Base-by-base conservation (phyloP, 2,329 filamentous ascomycete genomes). In the Aspergillus glaucus region DNA sequence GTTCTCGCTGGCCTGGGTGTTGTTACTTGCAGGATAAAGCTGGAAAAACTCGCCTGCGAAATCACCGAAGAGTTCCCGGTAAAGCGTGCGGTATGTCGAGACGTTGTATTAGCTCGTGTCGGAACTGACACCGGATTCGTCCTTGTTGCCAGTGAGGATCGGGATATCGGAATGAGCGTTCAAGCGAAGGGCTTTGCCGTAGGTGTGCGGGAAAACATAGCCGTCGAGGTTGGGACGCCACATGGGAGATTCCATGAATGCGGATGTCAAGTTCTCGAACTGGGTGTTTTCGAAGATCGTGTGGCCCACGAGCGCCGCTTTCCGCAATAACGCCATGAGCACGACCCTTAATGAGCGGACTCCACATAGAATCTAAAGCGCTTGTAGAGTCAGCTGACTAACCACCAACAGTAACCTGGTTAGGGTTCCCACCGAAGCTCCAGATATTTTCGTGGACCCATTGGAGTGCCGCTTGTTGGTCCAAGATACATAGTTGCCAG, bases 381-480 rank as follows among this genome's bases (percentile, higher is more conserved):
- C 56, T 57, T 34, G 53, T 50, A 12, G 54, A 78, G 30, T 62
- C 63, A 10, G 62, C 62, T 9, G 57, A 62, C 48, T 65, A 59
- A 4, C 62, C 63, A 34, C 61, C 61, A 26, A 64, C 61, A 12
- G 57, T 60, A n/a, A 60, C 49, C 32, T 59, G 56, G 39, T 46
- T 40, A 15, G 55, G 44, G 24, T 62, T 55, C 4, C 58, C 60
- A 32, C 58, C 58, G 42, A 62, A 62, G 9, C 54, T 32, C 6
- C 41, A 45, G 39, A 60, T 58, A 43, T 62, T 56, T 5, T 53
- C 48, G 9, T 56, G 52, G 4, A 61, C 47, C 59, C 59, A 63
- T 22, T 44, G 46, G 2, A 63, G 48, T 4, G 55, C 59, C 9
- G 50, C 47, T 17, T 55, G 51, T 47, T 61, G 60, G 43, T 65